Conservation (phyloP, 805 yeast species). For the Komagataella phaffii region DNA sequence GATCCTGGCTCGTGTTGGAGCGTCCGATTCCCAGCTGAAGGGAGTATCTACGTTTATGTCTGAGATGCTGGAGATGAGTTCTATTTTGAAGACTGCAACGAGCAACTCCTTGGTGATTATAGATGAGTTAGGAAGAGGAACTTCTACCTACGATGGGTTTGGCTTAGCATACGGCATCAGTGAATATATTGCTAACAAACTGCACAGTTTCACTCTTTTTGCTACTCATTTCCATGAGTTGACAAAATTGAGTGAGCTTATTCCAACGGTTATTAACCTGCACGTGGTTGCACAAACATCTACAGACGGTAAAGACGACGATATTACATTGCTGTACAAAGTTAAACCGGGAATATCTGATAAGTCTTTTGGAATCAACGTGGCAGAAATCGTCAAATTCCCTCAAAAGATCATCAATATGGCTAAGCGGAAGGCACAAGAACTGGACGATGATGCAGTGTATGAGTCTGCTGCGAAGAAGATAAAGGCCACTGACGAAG, state of each 20-base stretch:
- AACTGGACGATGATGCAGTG: conserved; percentile 52
- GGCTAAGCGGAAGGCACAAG: conserved; percentile 92
- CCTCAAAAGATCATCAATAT: conserved; percentile 81
- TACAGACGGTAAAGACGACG: conserved; percentile 35
- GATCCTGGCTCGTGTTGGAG: conserved; percentile 93
- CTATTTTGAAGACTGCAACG: conserved; percentile 72
- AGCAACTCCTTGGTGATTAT: conserved; percentile 70
- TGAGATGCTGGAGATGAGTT: conserved; percentile 90
- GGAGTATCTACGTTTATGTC: conserved; percentile 96
- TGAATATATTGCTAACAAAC: conserved; percentile 61
- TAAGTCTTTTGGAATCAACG: conserved; percentile 95
- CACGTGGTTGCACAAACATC: conserved; percentile 86
- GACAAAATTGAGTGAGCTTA: conserved; percentile 59
- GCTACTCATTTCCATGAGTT: conserved; percentile 98
- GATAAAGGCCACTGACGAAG: conserved; percentile 35
- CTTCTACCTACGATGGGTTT: conserved; percentile 92
- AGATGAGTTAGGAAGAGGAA: conserved; percentile 94
- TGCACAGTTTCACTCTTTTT: conserved; percentile 72
- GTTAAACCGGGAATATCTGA: conserved; percentile 96
- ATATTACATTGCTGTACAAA: conserved; percentile 78
- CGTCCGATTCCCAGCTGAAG: conserved; percentile 93
- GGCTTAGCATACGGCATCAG: conserved; percentile 97
- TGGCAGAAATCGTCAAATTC: conserved; percentile 90
- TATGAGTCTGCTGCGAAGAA: conserved; percentile 19
- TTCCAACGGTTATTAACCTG: conserved; percentile 57